Base-by-base conservation (phyloP, 2,329 filamentous ascomycete genomes). In the Pseudogymnoascus sp. region DNA sequence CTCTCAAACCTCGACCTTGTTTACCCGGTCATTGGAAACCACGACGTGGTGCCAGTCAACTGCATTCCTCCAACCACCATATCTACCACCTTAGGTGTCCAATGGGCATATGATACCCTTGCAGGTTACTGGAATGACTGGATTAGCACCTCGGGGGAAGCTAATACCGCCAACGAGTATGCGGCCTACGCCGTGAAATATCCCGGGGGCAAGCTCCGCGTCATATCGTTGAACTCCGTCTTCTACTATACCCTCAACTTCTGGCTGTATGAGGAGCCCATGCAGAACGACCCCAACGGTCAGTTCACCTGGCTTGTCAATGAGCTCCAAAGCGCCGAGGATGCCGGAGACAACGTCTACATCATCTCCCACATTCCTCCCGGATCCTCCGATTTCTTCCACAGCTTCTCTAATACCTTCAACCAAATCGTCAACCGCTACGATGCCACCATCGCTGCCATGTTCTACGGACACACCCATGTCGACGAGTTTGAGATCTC, bases 151-250 rank as follows among this genome's bases (percentile, higher is more conserved):
- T 61, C 67, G 7, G 69, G 72, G 16, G 68, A 73, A 14, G 64
- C 61, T 4, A 70, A 40, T 21, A 68, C 70, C 3, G 66, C 67
- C 23, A 65, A 73, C 21, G 28, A 18, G 28, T 74, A 72, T 63
- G 76, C 74, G 40, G 71, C 70, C n/a, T 77, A 77, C 61, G 74
- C 75, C 1, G 69, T 71, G 47, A 67, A 74, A 18, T 67, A 73
- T 4, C 31, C 47, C 5, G 62, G 65, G 37, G 70, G 66, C 37
- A 72, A 74, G 21, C 70, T 78, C 5, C 72, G 73, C 16, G 71
- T 78, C 47, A 78, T 78, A 63, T 77, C 76, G 4, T 70, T 77
- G 64, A 78, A 78, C 69, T 76, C 73, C 47, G 74, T 76, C 63
- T 71, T 77, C 63, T 78, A 75, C 66, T 78, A 77, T 67, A 75